phyloP scores from a whole-genome alignment of 2,329 filamentous ascomycete species.

The Fusarium sp. region DNA sequence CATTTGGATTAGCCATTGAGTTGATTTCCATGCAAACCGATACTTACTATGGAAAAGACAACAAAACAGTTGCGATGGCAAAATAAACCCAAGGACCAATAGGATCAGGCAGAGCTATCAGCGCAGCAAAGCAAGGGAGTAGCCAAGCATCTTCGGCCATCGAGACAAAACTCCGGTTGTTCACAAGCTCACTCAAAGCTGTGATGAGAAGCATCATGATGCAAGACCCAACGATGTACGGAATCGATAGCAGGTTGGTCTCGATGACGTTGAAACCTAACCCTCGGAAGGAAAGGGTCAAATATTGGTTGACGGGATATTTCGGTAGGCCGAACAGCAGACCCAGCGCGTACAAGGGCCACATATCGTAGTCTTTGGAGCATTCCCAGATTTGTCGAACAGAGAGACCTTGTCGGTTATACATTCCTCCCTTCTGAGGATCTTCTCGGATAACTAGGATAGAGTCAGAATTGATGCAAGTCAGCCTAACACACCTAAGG shows the following conservation, averaged over 20 bases:
- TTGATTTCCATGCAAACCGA: not conserved
- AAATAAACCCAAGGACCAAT: slow-evolving; percentile 64
- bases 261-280: slow-evolving; percentile 67
- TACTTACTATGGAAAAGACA: slow-evolving; percentile 69
- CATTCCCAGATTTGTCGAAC: slow-evolving; percentile 61
- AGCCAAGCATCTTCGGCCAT: slow-evolving; percentile 68
- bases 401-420: slow-evolving; percentile 66
- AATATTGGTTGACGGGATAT: slow-evolving; percentile 62
- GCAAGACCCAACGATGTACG: slow-evolving; percentile 63
- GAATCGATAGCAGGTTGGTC: slow-evolving; percentile 69
- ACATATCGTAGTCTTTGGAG: slow-evolving; percentile 68
- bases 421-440: slow-evolving; percentile 69
- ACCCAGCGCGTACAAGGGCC: slow-evolving; percentile 66
- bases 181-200: slow-evolving; percentile 65
- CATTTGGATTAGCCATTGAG: slow-evolving; percentile 3
- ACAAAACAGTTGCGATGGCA: slow-evolving; percentile 63
- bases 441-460: slow-evolving; percentile 65
- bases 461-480: slow-evolving; percentile 5
- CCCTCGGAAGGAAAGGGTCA: slow-evolving; percentile 66
- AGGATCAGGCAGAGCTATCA: slow-evolving; percentile 58
- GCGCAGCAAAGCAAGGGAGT: slow-evolving; percentile 67
- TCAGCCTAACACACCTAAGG: not conserved
- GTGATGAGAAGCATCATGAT: slow-evolving; percentile 56
- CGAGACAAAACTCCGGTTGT: slow-evolving; percentile 64
- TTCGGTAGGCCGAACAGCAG: slow-evolving; percentile 64